These are phyloP conservation scores for Lenwebbia sp. DNA, from an alignment of 345 rosid species.

Conservation along the genomic window DNA sequence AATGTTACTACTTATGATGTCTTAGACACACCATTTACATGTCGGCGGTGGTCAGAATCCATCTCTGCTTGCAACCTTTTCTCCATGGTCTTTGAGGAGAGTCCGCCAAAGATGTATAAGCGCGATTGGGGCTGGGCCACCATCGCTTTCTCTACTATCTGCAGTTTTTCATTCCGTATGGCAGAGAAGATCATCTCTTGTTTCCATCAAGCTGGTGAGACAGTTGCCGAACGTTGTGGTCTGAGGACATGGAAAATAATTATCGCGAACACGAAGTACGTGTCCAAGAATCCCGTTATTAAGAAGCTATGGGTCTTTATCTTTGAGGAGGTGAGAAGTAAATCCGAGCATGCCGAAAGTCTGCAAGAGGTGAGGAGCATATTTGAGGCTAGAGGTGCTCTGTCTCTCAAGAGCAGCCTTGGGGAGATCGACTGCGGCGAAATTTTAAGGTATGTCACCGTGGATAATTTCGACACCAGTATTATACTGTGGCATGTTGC, in stretches of 20 bases:
- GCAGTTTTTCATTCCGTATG: not conserved
- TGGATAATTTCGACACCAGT: rapidly evolving
- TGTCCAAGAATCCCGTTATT: not conserved
- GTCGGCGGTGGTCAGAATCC: not conserved
- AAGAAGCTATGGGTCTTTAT: not conserved
- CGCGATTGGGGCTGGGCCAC: not conserved
- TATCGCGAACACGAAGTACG: not conserved
- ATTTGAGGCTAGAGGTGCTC: not conserved
- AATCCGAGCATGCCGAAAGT: not conserved
- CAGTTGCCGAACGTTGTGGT: rapidly evolving
- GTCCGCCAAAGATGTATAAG: not conserved
- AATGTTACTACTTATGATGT: rapidly evolving
- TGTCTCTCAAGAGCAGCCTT: not conserved
- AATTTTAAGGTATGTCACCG: rapidly evolving
- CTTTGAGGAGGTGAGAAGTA: not conserved
- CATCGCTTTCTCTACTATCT: not conserved
- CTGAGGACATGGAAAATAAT: no score
- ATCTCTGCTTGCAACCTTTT: not conserved
- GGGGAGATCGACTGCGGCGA: not conserved
- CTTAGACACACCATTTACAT: not conserved
- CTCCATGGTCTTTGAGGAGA: rapidly evolving
- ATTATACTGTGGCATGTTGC: rapidly evolving
- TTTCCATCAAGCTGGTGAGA: not conserved
- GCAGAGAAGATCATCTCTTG: not conserved
- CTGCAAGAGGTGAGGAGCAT: no score